Base-by-base conservation (phyloP, 2,329 filamentous ascomycete species). In the Ceratocystis diversiconidia region DNA sequence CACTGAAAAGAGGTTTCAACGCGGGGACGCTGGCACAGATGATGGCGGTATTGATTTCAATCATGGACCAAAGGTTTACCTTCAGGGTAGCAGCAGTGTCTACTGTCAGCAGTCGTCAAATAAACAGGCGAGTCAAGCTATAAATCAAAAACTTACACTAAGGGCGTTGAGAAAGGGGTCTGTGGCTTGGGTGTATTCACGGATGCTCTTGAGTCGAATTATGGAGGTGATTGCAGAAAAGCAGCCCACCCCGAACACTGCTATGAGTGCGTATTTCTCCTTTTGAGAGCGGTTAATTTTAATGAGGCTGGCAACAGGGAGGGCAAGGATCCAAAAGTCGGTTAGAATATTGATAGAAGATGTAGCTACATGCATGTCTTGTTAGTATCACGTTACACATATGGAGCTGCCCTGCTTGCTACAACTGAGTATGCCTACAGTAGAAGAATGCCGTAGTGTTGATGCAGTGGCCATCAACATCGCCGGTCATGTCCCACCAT, bases 31-130 rank as follows among this genome's bases (percentile, higher is more conserved):
- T 79, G 22, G 79, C 78, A 68, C 79, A 82, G 36, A 77, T 71
- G 46, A 82, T 77, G n/a, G 76, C 79, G 5, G 76, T 72, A 65
- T 79, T 80, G 67, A 80, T 73, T 68, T 82, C 79, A 62, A 82
- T 75, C 66, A 76, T 74, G 25, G 75, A 77, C 77, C 79, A 79
- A 12, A 79, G 66, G 52, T 77, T 76, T 0, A 77, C 71, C 68
- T 69, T 22, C 2, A 62, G 17, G 10, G 10, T 25, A 22, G 32
- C 15, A 32, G 48, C 17, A 59, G 48, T 30, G 41, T 22, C 17
- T 32, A 19, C 36, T 41, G 28, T 46, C 8, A 59, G 10, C 28
- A 17, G 28, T 41, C 8, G 55, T 3, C 28, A 10, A 6, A 63
- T 30, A 15, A 12, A 36, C 12, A 68, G 70, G 7, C 68, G 71